Base-by-base conservation (phyloP, 371 early-diverging fungal genomes). In the Mortierella sp. region DNA sequence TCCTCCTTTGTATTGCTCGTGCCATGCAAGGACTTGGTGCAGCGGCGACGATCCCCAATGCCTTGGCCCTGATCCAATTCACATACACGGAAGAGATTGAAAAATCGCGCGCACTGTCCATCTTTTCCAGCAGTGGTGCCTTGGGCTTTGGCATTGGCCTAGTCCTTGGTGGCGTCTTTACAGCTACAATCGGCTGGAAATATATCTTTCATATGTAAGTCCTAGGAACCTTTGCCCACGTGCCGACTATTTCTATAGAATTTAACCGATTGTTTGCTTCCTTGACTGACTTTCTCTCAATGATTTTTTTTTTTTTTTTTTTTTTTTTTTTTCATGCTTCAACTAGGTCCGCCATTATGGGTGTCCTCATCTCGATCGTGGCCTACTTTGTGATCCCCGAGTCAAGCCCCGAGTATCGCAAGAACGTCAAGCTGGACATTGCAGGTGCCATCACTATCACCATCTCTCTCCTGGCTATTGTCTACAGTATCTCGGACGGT, bases 11-110 rank as follows among this genome's bases (percentile, higher is more conserved):
- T 53, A 59, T 86, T 25, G 79, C 76, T 1, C 72, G 86, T 25
- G 84, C 83, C 6, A 66, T 86, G 66, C 83, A 84, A 62, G 86
- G 86, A 4, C 68, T 86, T 18, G 86, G 84, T n/a, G 86, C 86
- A 11, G 83, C 86, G 16, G 65, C 72, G 18, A 84, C 83, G 2
- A 82, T 86, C 45, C 86, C 86, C 29, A 82, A 81, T 65, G 84
- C 84, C n/a, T 58, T 86, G 26, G 84, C 84, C 15, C 45, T 83
- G 56, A 82, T 86, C 48, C 70, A 81, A 12, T 81, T 79, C 51
- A 68, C 70, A 16, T 84, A 81, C 62, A 69, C 72, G 15, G 80
- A 81, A 52, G 74, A 82, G 19, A 66, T 72, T 3, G 69, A 74
- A 48, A 74, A 84, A 28, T 83, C 82, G 21, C 60, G 69, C n/a